phyloP scores from a whole-genome alignment of 2,329 filamentous ascomycete genomes.

The Scedosporium dehoogii region DNA sequence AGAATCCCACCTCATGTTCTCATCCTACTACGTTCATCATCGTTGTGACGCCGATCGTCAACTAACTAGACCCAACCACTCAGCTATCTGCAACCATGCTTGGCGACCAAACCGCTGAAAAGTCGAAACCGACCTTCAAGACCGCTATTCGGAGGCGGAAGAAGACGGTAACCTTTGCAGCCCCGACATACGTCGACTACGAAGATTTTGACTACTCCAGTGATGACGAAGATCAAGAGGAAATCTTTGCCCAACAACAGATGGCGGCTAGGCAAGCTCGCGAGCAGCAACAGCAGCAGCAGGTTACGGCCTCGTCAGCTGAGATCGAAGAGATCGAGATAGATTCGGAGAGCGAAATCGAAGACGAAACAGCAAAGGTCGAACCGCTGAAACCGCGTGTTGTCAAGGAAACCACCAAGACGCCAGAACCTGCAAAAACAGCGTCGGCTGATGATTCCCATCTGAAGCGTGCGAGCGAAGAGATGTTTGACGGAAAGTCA shows the following conservation, averaged over 20 bases:
- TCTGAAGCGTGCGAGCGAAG: conserved; percentile 47
- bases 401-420: conserved; percentile 26
- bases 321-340: conserved; percentile 15
- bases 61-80: conserved; percentile 16
- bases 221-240: conserved; percentile 53
- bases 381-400: conserved; percentile 42
- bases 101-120: conserved; percentile 53
- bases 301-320: conserved; percentile 6
- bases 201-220: conserved; percentile 81
- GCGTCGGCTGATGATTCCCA: conserved; percentile 7
- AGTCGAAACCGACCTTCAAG: conserved; percentile 73
- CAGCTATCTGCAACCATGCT: conserved; percentile 55
- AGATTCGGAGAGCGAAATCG: conserved; percentile 18
- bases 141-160: conserved; percentile 74
- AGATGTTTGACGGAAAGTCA: conserved; percentile 48
- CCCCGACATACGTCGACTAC: conserved; percentile 80
- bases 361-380: conserved; percentile 45
- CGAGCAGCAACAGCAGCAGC: conserved; percentile 15
- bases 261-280: conserved; percentile 19
- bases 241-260: conserved; percentile 27
- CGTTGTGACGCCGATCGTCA: not conserved
- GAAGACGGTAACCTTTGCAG: conserved; percentile 79
- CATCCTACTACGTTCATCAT: not conserved
- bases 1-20: conserved; percentile 20
- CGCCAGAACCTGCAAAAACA: conserved; percentile 19